A percentile compares a stretch with the other conserved stretches of the same genome.
Evolutionary conservation across 345 rosid genomes (phyloP).

Genomic region (Melastoma malabathricum): DNA sequence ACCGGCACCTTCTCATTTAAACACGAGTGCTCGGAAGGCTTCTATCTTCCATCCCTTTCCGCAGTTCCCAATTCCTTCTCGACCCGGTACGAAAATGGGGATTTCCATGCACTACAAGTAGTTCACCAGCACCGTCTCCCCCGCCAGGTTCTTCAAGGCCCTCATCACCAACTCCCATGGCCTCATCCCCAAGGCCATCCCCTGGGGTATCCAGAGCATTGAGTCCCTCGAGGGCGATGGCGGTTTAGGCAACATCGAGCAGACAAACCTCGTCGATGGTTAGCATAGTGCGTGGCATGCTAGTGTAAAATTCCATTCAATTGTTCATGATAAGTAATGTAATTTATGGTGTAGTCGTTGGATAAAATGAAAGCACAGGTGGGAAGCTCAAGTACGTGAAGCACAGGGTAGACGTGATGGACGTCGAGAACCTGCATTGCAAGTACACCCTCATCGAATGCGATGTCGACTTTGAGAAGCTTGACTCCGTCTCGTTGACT

Average conservation of each 20-base stretch:
- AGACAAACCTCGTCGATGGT: conserved; percentile 5
- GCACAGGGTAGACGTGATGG: conserved; percentile 3
- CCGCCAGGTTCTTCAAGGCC: too few relatives aligned
- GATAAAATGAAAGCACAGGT: too few relatives aligned
- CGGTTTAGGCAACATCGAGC: conserved; percentile 21
- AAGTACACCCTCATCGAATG: conserved; percentile 6
- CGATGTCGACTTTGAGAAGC: background rate
- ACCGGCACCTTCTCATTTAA: too few relatives aligned
- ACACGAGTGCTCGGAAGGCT: too few relatives aligned
- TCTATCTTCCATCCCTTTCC: too few relatives aligned
- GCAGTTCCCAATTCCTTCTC: too few relatives aligned
- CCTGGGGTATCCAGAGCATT: conserved; percentile 15
- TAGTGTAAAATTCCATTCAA: too few relatives aligned
- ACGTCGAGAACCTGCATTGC: background rate
- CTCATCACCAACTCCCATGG: background rate
- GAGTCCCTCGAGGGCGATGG: too few relatives aligned
- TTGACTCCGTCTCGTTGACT: background rate
- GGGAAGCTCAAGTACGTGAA: conserved; percentile 3
- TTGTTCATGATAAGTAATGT: too few relatives aligned
- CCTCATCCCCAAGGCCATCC: conserved; percentile 12
- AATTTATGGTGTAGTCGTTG: too few relatives aligned
- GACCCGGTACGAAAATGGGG: too few relatives aligned
- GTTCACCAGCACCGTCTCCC: background rate
- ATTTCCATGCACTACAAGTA: background rate
- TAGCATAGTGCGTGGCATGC: too few relatives aligned